Percentiles rank a stretch among this genome's conserved stretches.
These are phyloP conservation scores for Tolypocladium inflatum DNA, from an alignment of 2,329 filamentous ascomycete genomes.

Conservation along the genomic window DNA sequence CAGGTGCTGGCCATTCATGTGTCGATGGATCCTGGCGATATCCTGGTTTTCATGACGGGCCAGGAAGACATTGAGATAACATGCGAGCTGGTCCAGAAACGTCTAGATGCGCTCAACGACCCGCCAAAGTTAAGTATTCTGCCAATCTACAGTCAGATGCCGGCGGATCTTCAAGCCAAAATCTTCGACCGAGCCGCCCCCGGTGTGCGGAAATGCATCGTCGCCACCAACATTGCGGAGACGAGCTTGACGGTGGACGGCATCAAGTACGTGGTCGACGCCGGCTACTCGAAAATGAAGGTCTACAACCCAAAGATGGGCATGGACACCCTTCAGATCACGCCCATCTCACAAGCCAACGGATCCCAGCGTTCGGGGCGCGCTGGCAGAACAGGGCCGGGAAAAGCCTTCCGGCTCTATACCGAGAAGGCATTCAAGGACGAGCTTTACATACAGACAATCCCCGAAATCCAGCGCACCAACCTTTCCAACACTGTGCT, in stretches of 20 bases:
- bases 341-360: constrained; percentile 94
- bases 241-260: constrained; percentile 96
- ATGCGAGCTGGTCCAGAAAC: constrained; percentile 83
- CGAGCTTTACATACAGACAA: constrained; percentile 92
- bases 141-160: constrained; percentile 99
- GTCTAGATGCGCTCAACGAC: constrained; percentile 82
- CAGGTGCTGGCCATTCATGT: constrained; percentile 94
- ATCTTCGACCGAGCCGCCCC: constrained; percentile 90
- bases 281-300: constrained; percentile 93
- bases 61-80: constrained; percentile 98
- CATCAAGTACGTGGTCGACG: constrained; percentile 98
- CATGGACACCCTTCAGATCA: constrained; percentile 98
- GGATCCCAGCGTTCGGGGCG: constrained; percentile 87
- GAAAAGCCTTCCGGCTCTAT: constrained; percentile 88
- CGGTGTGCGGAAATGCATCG: constrained; percentile 92
- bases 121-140: constrained; percentile 90
- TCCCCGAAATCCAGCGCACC: constrained; percentile 94
- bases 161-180: constrained; percentile 91
- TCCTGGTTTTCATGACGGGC: constrained; percentile 97
- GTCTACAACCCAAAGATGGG: constrained; percentile 99
- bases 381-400: constrained; percentile 87
- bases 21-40: constrained; percentile 85
- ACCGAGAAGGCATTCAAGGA: constrained; percentile 94
- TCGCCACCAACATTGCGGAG: constrained; percentile 97
- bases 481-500: constrained; percentile 93